These are phyloP conservation scores for Phytophthora macrochlamydospora DNA, from an alignment of 352 stramenopile genomes.

Conservation along the genomic window DNA sequence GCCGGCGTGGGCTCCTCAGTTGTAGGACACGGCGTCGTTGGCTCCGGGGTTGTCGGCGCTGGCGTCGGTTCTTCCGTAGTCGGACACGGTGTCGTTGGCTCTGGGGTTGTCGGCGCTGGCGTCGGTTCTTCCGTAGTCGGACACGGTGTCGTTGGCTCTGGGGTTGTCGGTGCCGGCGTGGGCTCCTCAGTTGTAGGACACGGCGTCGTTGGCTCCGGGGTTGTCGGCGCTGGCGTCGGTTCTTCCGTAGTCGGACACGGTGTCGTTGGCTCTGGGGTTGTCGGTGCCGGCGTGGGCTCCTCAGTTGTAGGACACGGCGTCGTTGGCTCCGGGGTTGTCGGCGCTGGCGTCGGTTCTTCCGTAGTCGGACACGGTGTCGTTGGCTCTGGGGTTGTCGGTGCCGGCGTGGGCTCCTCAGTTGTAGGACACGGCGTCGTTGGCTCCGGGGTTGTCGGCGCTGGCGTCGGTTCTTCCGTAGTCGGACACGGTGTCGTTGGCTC, in stretches of 20 bases:
- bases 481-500: background rate
- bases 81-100: background rate
- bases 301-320: background rate
- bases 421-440: background rate
- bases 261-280: background rate
- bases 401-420: background rate
- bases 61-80: background rate
- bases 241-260: background rate
- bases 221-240: background rate
- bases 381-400: background rate
- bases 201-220: background rate
- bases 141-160: background rate
- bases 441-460: background rate
- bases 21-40: background rate
- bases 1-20: background rate
- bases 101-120: slow-evolving; percentile 1
- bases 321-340: background rate
- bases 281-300: background rate
- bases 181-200: background rate
- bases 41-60: slow-evolving; percentile 3
- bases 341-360: background rate
- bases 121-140: background rate
- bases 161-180: slow-evolving; percentile 1
- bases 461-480: background rate
- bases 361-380: background rate